These are phyloP conservation scores for Penicillium freii DNA, from an alignment of 2,329 filamentous ascomycete genomes.

Conservation along the genomic window DNA sequence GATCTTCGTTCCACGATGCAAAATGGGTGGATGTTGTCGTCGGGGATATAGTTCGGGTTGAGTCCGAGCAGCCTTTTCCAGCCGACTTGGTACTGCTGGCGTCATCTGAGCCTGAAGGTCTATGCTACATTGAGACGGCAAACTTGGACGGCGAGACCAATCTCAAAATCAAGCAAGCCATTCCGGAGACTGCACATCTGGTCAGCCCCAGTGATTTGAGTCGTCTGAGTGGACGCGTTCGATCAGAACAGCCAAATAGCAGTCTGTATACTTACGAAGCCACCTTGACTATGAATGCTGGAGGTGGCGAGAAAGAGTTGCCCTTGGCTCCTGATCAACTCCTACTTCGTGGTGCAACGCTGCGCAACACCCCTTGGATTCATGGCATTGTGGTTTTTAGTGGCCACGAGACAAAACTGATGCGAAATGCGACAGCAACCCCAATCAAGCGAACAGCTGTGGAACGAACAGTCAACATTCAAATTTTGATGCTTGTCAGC, in stretches of 20 bases:
- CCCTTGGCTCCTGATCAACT: slow-evolving; percentile 89
- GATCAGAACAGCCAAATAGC: slow-evolving; percentile 96
- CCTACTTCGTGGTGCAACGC: slow-evolving; percentile 83
- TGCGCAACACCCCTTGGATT: slow-evolving; percentile 96
- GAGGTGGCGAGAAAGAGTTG: slow-evolving; percentile 89
- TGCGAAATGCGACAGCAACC: slow-evolving; percentile 95
- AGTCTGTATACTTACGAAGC: slow-evolving; percentile 98
- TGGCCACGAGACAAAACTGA: slow-evolving; percentile 96
- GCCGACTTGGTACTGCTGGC: slow-evolving; percentile 89
- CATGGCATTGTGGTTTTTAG: slow-evolving; percentile 96
- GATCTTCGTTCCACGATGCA: slow-evolving; percentile 78
- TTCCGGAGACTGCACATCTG: slow-evolving; percentile 84
- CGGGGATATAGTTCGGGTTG: slow-evolving; percentile 86
- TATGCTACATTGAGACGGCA: slow-evolving; percentile 98
- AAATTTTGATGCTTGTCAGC: slow-evolving; percentile 84
- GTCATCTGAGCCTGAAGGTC: slow-evolving; percentile 91
- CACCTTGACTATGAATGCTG: slow-evolving; percentile 84
- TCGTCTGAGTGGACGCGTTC: slow-evolving; percentile 78
- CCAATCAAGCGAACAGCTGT: slow-evolving; percentile 98
- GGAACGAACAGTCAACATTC: slow-evolving; percentile 86
- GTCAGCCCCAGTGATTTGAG: slow-evolving; percentile 85
- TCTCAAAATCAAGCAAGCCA: slow-evolving; percentile 95
- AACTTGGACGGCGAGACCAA: slow-evolving; percentile 98
- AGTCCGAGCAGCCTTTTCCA: slow-evolving; percentile 93
- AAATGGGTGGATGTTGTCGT: slow-evolving; percentile 94